Evolutionary conservation across 768 basidiomycete genomes (phyloP), one percentile per base, ranked within the genome.

Genomic region (Lactifluus pinguis): DNA sequence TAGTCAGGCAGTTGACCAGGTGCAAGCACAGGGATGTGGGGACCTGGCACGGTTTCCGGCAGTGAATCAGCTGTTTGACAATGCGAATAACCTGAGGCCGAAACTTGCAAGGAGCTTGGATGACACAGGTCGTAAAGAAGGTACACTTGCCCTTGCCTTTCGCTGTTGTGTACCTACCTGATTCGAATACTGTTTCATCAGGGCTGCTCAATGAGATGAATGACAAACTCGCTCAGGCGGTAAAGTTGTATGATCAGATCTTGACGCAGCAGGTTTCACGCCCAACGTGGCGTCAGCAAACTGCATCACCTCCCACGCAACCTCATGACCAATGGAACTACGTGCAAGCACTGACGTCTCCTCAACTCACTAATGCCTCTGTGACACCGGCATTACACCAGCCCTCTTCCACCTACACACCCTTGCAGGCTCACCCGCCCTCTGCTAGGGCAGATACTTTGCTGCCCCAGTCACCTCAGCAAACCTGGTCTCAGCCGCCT

Each of bases 201-300:
- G 94, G 94, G 72, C 79, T 95, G 70, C 76, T 99, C 39, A 77
- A 84, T 7, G 94, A 98, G 52, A 98, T 98, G 93, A 89, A 98
- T 67, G 87, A 89, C 50, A 95, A 98, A 72, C 73, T 99, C 10
- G 89, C 92, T 0, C 84, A 95, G 71, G 93, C 92, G 0, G 92
- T 98, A 49, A 87, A 89, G 69, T 75, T 97, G 4, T 98, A 98
- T 70, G 95, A 98, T 66, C 82, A 87, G 56, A 76, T 97, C 21
- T 76, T 95, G 47, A 93, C 93, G 29, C 82, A 90, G 65, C 90
- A 95, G 69, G 78, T 94, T 11, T 78, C 85, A 2, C 84, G 82
- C 45, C 87, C 87, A 1, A 76, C 82, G 44, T 89, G 63, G 63
- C 62, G 65, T 19, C 51, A 57, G 7, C 53, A 59, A 29, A 29